These are phyloP conservation scores for Fusarium sp. DNA, from an alignment of 2,329 filamentous ascomycete genomes.

Conservation along the genomic window DNA sequence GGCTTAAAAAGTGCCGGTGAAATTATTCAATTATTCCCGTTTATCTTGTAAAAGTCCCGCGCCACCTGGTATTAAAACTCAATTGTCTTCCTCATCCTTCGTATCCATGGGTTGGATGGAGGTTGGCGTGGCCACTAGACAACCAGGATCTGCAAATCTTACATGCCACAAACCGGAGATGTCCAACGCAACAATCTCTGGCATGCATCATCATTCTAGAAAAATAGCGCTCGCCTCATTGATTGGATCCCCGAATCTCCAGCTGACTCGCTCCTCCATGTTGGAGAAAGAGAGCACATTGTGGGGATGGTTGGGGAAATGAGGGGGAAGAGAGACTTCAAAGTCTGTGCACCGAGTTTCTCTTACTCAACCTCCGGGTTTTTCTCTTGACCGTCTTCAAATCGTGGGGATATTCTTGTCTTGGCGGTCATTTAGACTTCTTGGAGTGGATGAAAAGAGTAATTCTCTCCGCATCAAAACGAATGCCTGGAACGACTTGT, in stretches of 20 bases:
- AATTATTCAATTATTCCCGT: conserved; percentile 9
- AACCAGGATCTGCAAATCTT: conserved; percentile 1
- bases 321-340: conserved; percentile 12
- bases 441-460: background rate
- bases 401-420: conserved; percentile 15
- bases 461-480: conserved; percentile 3
- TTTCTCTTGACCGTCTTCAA: conserved; percentile 19
- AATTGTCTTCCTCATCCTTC: background rate
- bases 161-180: background rate
- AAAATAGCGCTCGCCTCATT: background rate
- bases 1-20: background rate
- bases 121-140: background rate
- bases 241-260: background rate
- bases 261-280: conserved; percentile 12
- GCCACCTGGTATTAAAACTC: background rate
- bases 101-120: background rate
- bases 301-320: conserved; percentile 35
- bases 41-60: background rate
- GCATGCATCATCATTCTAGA: conserved; percentile 16
- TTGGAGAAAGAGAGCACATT: conserved; percentile 26
- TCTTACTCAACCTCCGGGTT: conserved; percentile 24
- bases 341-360: conserved; percentile 3
- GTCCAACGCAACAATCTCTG: background rate
- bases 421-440: conserved; percentile 20
- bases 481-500: background rate